phyloP scores from a whole-genome alignment of 1,139 yeast species.

The Schwanniomyces etchellsii region DNA sequence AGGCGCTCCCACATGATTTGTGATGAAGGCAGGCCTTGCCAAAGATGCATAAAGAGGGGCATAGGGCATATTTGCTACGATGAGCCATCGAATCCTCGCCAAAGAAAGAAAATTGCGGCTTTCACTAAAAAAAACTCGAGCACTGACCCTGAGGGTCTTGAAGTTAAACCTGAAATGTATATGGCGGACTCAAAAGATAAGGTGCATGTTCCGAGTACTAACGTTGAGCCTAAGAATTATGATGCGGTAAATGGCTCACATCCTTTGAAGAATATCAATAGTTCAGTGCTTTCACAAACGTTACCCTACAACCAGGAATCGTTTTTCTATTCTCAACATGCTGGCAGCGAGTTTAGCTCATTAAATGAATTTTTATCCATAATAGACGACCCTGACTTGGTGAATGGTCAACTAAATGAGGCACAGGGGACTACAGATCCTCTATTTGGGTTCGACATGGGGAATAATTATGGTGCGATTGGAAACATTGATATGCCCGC shows the following conservation, averaged over 20 bases:
- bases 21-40: conserved; percentile 82
- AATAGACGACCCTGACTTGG: conserved; percentile 78
- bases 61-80: conserved; percentile 89
- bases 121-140: conserved; percentile 8
- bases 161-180: neutral
- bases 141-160: neutral
- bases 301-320: conserved; percentile 60
- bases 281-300: conserved; percentile 38
- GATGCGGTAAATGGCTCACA: conserved; percentile 5
- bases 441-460: conserved; percentile 20
- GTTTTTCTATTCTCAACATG: conserved; percentile 83
- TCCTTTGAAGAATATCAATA: conserved; percentile 12
- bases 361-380: conserved; percentile 83
- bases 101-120: conserved; percentile 34
- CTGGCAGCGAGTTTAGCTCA: conserved; percentile 89
- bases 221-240: conserved; percentile 2
- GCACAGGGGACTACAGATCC: conserved; percentile 20
- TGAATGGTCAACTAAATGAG: conserved; percentile 44
- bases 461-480: conserved; percentile 6
- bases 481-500: conserved; percentile 4
- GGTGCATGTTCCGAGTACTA: neutral
- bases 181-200: conserved; percentile 1
- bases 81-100: conserved; percentile 51
- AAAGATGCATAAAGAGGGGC: conserved; percentile 79
- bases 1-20: conserved; percentile 94